Base-by-base conservation (phyloP, 495 filamentous ascomycete species). In the Xylaria curta region DNA sequence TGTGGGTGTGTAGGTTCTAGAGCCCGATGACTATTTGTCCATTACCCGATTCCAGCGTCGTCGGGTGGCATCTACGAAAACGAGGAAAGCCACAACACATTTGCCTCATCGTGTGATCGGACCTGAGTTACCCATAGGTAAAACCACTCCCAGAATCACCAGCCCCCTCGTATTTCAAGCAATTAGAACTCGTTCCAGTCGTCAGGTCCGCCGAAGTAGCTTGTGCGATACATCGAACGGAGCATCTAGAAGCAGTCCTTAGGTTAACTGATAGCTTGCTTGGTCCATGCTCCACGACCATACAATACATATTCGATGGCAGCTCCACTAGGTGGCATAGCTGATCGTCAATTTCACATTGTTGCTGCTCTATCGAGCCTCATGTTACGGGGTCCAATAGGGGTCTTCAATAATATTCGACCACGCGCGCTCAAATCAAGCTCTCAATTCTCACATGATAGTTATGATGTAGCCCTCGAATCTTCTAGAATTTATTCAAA, bases 41-140 rank as follows among this genome's bases (percentile, higher is more conserved):
- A 10, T 15, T 19, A 21, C 38, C 38, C 38, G 38, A 60, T 60
- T 38, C 28, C n/a, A 1, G 58, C 58, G 31, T 3, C 33, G 33
- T 60, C 31, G 7, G 60, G 36, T 63, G 60, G 38, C 44, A 33
- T 44, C 28, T 28, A 63, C 60, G 60, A 63, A 44, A 63, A 63
- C 10, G 26, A 28, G 60, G 21, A 63, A 63, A 44, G 28, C 38
- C 60, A 63, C 36, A 26, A 49, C 7, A 42, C n/a, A 15, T 63
- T 24, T 28, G 19, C 60, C n/a, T 63, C 60, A 28, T 63, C 21
- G 21, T 24, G 12, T 44, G 21, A 38, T 9, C 31, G 24, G 5
- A 36, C 19, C 33, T n/a, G 15, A 10, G 33, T 9, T 61, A 24
- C 8, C 31, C 31, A 60, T 19, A 21, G 33, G 59, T 15, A 17